A percentile compares a stretch with the other conserved stretches of the same genome.
These are phyloP conservation scores for Neurospora tetraspora DNA, from an alignment of 495 filamentous ascomycete genomes.

Conservation along the genomic window DNA sequence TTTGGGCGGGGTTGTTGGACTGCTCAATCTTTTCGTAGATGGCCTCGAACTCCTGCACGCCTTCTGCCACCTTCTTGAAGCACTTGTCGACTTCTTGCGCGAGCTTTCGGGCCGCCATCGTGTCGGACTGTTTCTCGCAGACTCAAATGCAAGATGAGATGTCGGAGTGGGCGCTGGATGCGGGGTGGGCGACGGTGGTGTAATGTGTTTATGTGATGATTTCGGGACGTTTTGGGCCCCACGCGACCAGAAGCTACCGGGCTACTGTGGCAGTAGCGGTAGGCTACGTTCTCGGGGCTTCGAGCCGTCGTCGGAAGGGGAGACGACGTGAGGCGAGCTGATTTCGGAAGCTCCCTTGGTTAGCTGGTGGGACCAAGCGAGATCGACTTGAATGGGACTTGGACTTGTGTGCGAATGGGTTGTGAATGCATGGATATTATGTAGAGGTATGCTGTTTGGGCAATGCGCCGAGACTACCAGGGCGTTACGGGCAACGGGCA, in stretches of 20 bases:
- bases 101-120: conserved; percentile 90
- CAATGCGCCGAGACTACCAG: neutral
- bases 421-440: neutral
- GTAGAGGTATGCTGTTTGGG: neutral
- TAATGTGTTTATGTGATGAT: neutral
- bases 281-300: neutral
- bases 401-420: neutral
- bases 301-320: neutral
- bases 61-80: conserved; percentile 94
- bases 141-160: conserved; percentile 7
- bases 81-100: conserved; percentile 96
- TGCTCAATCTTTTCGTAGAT: conserved; percentile 95
- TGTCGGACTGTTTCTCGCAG: conserved; percentile 11
- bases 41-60: conserved; percentile 80
- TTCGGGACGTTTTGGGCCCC: neutral
- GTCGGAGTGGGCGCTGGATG: neutral
- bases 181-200: neutral
- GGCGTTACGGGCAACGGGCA: neutral
- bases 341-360: neutral
- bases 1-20: conserved; percentile 83
- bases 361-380: neutral
- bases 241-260: neutral
- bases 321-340: neutral
- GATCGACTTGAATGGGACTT: neutral
- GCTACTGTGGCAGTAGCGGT: conserved; percentile 2